Evolutionary conservation across 2,329 filamentous ascomycete species (phyloP).

Genomic region (Didymellaceae sp.): DNA sequence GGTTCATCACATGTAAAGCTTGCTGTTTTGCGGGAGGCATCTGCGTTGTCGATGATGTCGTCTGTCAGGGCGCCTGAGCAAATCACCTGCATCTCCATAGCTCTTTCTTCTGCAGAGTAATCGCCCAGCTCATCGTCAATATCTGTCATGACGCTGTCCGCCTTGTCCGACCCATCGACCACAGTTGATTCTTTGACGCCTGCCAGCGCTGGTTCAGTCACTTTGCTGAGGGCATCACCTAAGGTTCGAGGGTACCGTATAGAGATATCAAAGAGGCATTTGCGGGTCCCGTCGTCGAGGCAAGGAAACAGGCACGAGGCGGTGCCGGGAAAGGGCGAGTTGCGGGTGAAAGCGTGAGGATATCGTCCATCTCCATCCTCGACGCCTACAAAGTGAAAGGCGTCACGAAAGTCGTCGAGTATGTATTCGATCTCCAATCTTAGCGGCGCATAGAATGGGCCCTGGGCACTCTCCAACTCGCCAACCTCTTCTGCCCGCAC

Average conservation of each 20-base stretch:
- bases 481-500: slow-evolving; percentile 59
- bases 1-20: slow-evolving; percentile 74
- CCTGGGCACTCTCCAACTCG: slow-evolving; percentile 32
- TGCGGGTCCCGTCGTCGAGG: slow-evolving; percentile 81
- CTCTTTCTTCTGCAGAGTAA: slow-evolving; percentile 77
- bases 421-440: slow-evolving; percentile 77
- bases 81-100: slow-evolving; percentile 86
- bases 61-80: slow-evolving; percentile 90
- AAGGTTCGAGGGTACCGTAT: slow-evolving; percentile 86
- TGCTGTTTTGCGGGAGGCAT: slow-evolving; percentile 84
- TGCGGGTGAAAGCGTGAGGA: slow-evolving; percentile 89
- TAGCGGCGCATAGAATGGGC: slow-evolving; percentile 62
- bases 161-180: slow-evolving; percentile 34
- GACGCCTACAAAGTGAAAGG: slow-evolving; percentile 88
- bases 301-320: slow-evolving; percentile 92
- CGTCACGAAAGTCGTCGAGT: slow-evolving; percentile 78
- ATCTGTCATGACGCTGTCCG: slow-evolving; percentile 43
- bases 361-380: slow-evolving; percentile 81
- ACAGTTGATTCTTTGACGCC: slow-evolving; percentile 20
- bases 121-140: slow-evolving; percentile 50
- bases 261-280: slow-evolving; percentile 86
- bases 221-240: slow-evolving; percentile 69
- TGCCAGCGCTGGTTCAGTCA: slow-evolving; percentile 32
- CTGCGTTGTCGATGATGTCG: slow-evolving; percentile 76
- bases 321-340: slow-evolving; percentile 77